Base-by-base conservation (phyloP, 352 stramenopile genomes). In the Pythium phragmitis region DNA sequence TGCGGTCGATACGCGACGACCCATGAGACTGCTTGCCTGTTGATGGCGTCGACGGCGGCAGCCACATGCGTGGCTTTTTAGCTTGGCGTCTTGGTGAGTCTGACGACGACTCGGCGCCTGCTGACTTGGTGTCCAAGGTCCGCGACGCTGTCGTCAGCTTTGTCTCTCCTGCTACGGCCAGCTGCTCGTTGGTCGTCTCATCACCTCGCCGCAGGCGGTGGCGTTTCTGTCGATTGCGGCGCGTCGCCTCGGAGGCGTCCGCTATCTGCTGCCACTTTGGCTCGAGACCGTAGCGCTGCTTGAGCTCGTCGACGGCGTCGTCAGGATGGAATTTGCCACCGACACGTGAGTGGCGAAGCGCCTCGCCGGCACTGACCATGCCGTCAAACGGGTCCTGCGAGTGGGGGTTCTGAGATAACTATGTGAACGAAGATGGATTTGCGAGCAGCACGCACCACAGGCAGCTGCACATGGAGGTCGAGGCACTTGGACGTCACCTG, bases 401-500 rank as follows among this genome's bases (percentile, higher is more conserved):
- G 26, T 33, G 41, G 23, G 30, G 13, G 3, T 42, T 21, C 13
- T 17, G 28, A 4, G 28, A 6, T 14, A 14, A 11, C 34, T 39
- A 39, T 39, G 11, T 13, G 33, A 54, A 14, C 21, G 23, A 28
- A 34, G 4, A 47, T 28, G 30, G 57, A 8, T 26, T 17, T 17
- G 37, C 8, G 17, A 48, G 19, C 50, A 19, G 21, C 21, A 55
- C 57, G 17, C 54, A 73, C 67, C 14, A 63, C 34, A 5, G 83
- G 79, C 0, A 92, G 72, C 30, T 82, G 65, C 2, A 92, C 74
- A 60, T 89, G 81, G 2, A 66, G 67, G 28, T 72, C 76, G n/a
- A 88, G 69, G 53, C 83, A 87, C 57, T 85, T 89, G 47, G 63
- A 30, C 21, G 90, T 74, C 19, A 92, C 63, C 7, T 89, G 80